These are phyloP conservation scores for Trichoderma asperelloides DNA, from an alignment of 495 filamentous ascomycete species.

Conservation along the genomic window DNA sequence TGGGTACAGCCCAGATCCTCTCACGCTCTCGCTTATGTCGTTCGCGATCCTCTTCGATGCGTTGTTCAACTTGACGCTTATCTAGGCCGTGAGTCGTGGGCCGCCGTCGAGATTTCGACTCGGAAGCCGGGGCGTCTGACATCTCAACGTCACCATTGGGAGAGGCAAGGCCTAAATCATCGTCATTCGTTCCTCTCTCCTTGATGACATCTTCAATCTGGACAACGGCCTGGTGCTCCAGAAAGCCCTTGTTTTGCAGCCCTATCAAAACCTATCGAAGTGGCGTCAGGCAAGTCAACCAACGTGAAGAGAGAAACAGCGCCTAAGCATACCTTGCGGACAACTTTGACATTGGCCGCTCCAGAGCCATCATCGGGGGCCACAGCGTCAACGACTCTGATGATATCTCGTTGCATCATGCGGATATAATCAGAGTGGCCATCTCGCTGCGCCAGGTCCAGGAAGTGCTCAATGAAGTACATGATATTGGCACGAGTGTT, in stretches of 20 bases:
- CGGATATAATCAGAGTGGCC: slow-evolving; percentile 67
- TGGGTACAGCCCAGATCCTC: slow-evolving; percentile 76
- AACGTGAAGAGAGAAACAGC: neutral
- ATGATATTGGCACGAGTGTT: slow-evolving; percentile 98
- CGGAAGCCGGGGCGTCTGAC: slow-evolving; percentile 16
- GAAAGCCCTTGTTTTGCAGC: slow-evolving; percentile 56
- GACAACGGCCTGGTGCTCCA: slow-evolving; percentile 55
- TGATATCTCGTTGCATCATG: slow-evolving; percentile 91
- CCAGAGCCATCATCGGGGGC: slow-evolving; percentile 82
- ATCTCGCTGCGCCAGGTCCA: slow-evolving; percentile 73
- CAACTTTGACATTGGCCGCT: slow-evolving; percentile 89
- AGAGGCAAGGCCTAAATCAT: slow-evolving; percentile 29
- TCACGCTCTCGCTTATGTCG: slow-evolving; percentile 85
- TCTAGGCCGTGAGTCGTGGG: slow-evolving; percentile 48
- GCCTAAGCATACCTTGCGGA: slow-evolving; percentile 50
- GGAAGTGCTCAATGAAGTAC: slow-evolving; percentile 95
- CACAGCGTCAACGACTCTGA: slow-evolving; percentile 79
- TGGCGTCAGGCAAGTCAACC: neutral
- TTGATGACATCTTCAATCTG: slow-evolving; percentile 76
- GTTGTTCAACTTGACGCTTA: slow-evolving; percentile 81
- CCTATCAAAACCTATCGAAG: slow-evolving; percentile 51
- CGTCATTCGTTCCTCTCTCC: slow-evolving; percentile 51
- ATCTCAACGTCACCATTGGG: slow-evolving; percentile 28
- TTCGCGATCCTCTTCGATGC: slow-evolving; percentile 95
- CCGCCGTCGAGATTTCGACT: slow-evolving; percentile 24